phyloP scores from a whole-genome alignment of 2,329 filamentous ascomycete species.

The Phaeosphaeriaceae sp. region DNA sequence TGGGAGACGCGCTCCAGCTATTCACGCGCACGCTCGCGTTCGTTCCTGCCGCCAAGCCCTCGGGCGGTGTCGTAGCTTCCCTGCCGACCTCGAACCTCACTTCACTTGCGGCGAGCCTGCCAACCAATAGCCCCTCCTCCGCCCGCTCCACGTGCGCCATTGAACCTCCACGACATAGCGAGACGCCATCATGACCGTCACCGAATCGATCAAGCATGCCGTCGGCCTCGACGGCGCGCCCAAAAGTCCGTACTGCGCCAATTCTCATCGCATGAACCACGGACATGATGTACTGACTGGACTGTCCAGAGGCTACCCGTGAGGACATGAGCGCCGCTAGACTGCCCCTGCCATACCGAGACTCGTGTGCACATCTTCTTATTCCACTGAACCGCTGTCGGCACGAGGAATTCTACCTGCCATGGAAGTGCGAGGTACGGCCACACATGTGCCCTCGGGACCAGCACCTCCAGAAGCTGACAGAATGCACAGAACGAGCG shows the following conservation, averaged over 20 bases:
- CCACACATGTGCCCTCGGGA: background rate
- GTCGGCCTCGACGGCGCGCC: slow-evolving; percentile 52
- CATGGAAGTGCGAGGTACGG: slow-evolving; percentile 96
- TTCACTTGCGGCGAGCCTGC: slow-evolving; percentile 22
- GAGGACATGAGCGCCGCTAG: slow-evolving; percentile 93
- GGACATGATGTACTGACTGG: slow-evolving; percentile 35
- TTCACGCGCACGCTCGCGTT: slow-evolving; percentile 13
- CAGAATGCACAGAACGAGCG: slow-evolving; percentile 75
- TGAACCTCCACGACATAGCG: slow-evolving; percentile 20
- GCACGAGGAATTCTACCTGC: slow-evolving; percentile 87
- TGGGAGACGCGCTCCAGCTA: slow-evolving; percentile 18
- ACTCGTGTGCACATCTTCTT: slow-evolving; percentile 92
- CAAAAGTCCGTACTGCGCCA: slow-evolving; percentile 36
- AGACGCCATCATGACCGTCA: slow-evolving; percentile 49
- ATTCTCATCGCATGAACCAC: slow-evolving; percentile 25
- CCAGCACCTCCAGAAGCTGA: slow-evolving; percentile 19
- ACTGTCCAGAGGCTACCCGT: slow-evolving; percentile 73
- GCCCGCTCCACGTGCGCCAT: slow-evolving; percentile 26
- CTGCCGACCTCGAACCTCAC: slow-evolving; percentile 25
- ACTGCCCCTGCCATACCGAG: slow-evolving; percentile 88
- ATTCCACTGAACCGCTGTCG: slow-evolving; percentile 97
- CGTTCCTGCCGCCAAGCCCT: slow-evolving; percentile 18
- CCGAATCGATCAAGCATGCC: slow-evolving; percentile 56
- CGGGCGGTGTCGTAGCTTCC: slow-evolving; percentile 15
- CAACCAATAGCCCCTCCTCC: slow-evolving; percentile 13